Percentiles rank a stretch among this genome's conserved stretches.
These are phyloP conservation scores for Parietaria judaica DNA, from an alignment of 306 rosid genomes.

Conservation along the genomic window DNA sequence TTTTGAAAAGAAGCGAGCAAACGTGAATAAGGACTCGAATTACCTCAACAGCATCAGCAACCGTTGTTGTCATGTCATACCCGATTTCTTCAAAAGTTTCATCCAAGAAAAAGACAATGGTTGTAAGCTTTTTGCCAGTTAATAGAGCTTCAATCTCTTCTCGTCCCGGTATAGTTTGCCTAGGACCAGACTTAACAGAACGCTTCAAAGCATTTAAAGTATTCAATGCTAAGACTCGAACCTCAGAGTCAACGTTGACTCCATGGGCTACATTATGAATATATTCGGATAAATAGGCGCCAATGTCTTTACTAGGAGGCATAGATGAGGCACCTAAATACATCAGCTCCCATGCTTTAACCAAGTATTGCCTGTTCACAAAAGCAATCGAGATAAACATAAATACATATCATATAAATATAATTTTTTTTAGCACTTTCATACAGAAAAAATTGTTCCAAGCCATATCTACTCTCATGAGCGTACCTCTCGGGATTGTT, in stretches of 20 bases:
- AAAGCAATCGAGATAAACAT: background rate
- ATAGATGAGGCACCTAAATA: conserved; percentile 79
- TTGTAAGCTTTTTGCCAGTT: conserved; percentile 80
- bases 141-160: conserved; percentile 91
- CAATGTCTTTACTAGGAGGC: conserved; percentile 94
- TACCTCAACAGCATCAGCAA: conserved; percentile 93
- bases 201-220: conserved; percentile 83
- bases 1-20: conserved; percentile 5
- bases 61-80: conserved; percentile 89
- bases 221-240: conserved; percentile 62
- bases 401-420: background rate
- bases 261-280: conserved; percentile 66
- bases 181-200: conserved; percentile 88
- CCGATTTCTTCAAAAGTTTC: conserved; percentile 96
- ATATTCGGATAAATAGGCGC: conserved; percentile 78
- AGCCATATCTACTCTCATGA: background rate
- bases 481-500: conserved; percentile 76
- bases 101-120: conserved; percentile 82
- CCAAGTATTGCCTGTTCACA: conserved; percentile 57
- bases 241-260: conserved; percentile 54
- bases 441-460: background rate
- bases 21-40: conserved; percentile 17
- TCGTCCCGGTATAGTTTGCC: conserved; percentile 74
- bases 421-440: background rate
- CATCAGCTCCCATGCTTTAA: conserved; percentile 96